Conservation (phyloP, 495 filamentous ascomycete species). For the Ramalina peruviana region DNA sequence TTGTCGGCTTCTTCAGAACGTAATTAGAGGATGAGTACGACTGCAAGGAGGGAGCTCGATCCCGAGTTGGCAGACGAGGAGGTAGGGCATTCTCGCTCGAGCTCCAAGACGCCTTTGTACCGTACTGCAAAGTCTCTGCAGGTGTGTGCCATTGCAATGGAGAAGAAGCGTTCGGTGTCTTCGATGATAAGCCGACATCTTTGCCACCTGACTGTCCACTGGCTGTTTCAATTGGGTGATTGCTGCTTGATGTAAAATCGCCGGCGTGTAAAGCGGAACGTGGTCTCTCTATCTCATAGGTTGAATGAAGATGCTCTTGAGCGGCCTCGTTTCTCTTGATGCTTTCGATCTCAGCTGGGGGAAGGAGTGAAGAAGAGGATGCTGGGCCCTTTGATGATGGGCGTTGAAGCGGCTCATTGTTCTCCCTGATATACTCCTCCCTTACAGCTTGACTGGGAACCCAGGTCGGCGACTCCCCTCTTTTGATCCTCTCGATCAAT, state of each 20-base stretch:
- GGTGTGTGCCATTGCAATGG: constrained; percentile 36
- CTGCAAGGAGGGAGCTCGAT: constrained; percentile 49
- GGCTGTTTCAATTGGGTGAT: background rate
- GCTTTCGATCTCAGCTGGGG: constrained; percentile 14
- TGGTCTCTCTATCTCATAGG: constrained; percentile 61
- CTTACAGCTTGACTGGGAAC: constrained; percentile 47
- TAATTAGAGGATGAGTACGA: constrained; percentile 75
- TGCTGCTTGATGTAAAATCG: constrained; percentile 51
- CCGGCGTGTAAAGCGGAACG: constrained; percentile 79
- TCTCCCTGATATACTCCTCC: constrained; percentile 14
- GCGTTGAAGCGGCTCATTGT: constrained; percentile 7
- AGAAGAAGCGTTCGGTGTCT: constrained; percentile 3
- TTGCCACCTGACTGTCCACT: too few relatives aligned
- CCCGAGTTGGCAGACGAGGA: constrained; percentile 1
- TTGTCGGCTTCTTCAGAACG: constrained; percentile 76
- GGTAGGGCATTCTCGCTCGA: too few relatives aligned
- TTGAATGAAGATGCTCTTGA: constrained; percentile 22
- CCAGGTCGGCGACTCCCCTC: constrained; percentile 66
- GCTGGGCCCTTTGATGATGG: background rate
- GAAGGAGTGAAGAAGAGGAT: constrained; percentile 15
- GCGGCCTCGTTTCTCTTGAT: background rate
- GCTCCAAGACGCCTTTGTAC: too few relatives aligned
- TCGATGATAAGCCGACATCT: too few relatives aligned
- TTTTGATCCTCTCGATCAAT: constrained; percentile 76
- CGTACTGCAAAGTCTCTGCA: too few relatives aligned